These are phyloP conservation scores for Cichorium intybus DNA, from an alignment of 140 eudicot genomes.

Conservation along the genomic window DNA sequence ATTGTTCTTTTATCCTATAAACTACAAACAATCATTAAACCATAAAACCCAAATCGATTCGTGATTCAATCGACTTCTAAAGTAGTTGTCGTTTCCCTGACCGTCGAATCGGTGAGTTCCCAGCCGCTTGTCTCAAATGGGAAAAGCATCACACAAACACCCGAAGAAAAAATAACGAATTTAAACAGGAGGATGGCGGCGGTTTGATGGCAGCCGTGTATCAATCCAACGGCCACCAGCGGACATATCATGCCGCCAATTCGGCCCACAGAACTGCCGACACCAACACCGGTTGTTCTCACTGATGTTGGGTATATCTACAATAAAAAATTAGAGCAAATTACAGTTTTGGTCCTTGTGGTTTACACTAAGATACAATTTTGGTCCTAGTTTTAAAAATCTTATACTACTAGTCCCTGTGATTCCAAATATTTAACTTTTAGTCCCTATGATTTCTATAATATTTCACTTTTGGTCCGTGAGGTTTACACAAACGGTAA, in stretches of 20 bases:
- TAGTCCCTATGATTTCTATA: too few relatives aligned
- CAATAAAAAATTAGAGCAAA: too few relatives aligned
- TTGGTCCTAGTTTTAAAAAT: too few relatives aligned
- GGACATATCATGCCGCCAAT: slow-evolving; percentile 88
- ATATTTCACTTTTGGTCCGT: too few relatives aligned
- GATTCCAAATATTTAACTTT: too few relatives aligned
- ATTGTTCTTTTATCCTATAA: slow-evolving; percentile 2
- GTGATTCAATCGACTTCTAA: slow-evolving; percentile 1
- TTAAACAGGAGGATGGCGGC: slow-evolving; percentile 58
- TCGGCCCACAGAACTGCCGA: slow-evolving; percentile 77
- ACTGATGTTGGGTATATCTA: slow-evolving; percentile 81
- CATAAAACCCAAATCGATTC: neutral
- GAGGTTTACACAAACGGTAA: too few relatives aligned
- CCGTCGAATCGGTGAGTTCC: slow-evolving; percentile 44
- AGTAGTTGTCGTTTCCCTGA: slow-evolving; percentile 7
- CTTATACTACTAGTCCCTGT: too few relatives aligned
- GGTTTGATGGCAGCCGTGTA: slow-evolving; percentile 72
- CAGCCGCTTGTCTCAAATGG: slow-evolving; percentile 75
- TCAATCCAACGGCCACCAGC: slow-evolving; percentile 65
- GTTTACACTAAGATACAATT: too few relatives aligned
- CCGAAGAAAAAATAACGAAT: slow-evolving; percentile 48
- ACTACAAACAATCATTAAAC: neutral
- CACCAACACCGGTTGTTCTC: slow-evolving; percentile 76
- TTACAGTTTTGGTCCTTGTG: too few relatives aligned
- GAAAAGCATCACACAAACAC: slow-evolving; percentile 45